Conservation (phyloP, 1,139 yeast genomes). For the Debaryomyces sp. region DNA sequence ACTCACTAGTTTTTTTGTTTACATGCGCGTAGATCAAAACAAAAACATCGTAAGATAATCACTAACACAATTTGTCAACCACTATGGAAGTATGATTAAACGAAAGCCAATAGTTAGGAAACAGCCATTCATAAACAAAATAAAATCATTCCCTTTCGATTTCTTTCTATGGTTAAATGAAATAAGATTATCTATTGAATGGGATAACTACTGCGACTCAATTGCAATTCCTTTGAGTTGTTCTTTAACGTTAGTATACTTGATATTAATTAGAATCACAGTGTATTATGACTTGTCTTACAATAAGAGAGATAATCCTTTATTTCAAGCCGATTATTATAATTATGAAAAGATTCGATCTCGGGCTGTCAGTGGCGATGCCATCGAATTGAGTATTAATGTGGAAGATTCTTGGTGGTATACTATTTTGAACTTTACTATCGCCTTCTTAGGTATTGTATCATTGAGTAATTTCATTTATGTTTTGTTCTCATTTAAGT, state of each 20-base stretch:
- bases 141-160: constrained; percentile 61
- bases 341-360: constrained; percentile 37
- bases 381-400: constrained; percentile 3
- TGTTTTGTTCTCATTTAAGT: constrained; percentile 32
- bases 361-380: constrained; percentile 12
- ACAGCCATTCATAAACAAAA: constrained; percentile 39
- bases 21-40: constrained; percentile 6
- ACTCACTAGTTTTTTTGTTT: constrained; percentile 6
- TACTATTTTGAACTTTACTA: constrained; percentile 1
- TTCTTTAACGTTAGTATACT: constrained; percentile 25
- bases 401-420: constrained; percentile 1
- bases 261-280: constrained; percentile 22
- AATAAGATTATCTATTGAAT: constrained; percentile 55
- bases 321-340: constrained; percentile 33
- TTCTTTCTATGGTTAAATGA: constrained; percentile 56
- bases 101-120: constrained; percentile 19
- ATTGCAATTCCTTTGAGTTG: constrained; percentile 53
- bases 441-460: constrained; percentile 16
- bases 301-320: constrained; percentile 22
- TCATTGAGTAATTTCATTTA: constrained; percentile 34
- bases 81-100: constrained; percentile 1
- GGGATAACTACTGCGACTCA: constrained; percentile 58
- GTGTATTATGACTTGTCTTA: constrained; percentile 26
- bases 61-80: not conserved
- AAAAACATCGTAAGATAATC: not conserved